These are phyloP conservation scores for Tetragonia tetragonoides DNA, from an alignment of 148 eudicot genomes.

Conservation along the genomic window DNA sequence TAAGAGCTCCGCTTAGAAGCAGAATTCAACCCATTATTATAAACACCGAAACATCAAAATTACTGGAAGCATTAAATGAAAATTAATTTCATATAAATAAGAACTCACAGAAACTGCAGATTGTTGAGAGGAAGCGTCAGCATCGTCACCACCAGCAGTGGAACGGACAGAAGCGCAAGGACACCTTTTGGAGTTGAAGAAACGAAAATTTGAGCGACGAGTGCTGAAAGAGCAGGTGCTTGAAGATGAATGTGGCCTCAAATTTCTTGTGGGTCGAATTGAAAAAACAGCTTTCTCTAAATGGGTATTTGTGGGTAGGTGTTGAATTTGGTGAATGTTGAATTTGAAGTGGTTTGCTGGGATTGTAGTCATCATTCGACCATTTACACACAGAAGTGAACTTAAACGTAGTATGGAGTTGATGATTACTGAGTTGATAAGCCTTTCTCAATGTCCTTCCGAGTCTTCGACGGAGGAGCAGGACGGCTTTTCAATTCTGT, in stretches of 20 bases:
- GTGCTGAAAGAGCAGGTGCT: background rate
- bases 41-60: background rate
- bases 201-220: background rate
- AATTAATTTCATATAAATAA: background rate
- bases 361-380: slow-evolving; percentile 40
- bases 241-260: background rate
- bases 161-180: slow-evolving; percentile 21
- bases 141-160: slow-evolving; percentile 40
- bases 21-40: background rate
- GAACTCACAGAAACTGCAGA: slow-evolving; percentile 52
- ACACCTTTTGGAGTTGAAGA: slow-evolving; percentile 22
- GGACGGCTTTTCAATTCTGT: no score
- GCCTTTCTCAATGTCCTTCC: no score
- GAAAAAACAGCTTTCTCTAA: slow-evolving; percentile 20
- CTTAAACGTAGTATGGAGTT: background rate
- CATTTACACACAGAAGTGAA: background rate
- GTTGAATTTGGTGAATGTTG: slow-evolving; percentile 30
- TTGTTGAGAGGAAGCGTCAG: slow-evolving; percentile 32
- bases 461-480: no score
- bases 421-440: no score
- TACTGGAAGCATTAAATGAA: no score
- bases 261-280: slow-evolving; percentile 17
- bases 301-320: slow-evolving; percentile 23
- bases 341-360: slow-evolving; percentile 36
- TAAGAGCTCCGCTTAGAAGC: background rate